Conservation (phyloP, 2,329 filamentous ascomycete species). For the Colletotrichum orchidophilum region DNA sequence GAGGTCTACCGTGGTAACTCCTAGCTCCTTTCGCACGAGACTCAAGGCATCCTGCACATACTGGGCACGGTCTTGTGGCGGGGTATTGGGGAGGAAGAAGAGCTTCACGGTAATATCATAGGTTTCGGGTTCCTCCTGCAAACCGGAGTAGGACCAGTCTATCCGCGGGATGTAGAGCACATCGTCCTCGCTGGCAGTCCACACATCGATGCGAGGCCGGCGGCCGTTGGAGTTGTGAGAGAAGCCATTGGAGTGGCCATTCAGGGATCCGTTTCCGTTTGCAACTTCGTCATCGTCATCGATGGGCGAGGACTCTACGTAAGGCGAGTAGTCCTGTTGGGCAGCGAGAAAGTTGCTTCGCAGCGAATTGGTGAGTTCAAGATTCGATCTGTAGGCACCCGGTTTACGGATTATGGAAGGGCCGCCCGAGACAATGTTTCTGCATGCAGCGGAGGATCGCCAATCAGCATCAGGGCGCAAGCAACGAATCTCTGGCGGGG, state of each 20-base stretch:
- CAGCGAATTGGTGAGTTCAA: conserved; percentile 89
- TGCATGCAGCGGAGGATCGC: conserved; percentile 39
- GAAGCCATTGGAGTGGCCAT: conserved; percentile 40
- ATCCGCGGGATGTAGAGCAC: conserved; percentile 81
- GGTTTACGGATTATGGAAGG: conserved; percentile 86
- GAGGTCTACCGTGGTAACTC: conserved; percentile 80
- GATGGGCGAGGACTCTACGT: conserved; percentile 37
- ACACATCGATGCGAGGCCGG: conserved; percentile 55
- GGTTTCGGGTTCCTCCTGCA: conserved; percentile 82
- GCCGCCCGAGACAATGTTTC: conserved; percentile 86
- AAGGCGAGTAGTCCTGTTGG: conserved; percentile 67
- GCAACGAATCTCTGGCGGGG: conserved; percentile 36
- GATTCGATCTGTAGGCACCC: conserved; percentile 84
- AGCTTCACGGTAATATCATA: conserved; percentile 97
- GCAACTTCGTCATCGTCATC: conserved; percentile 36
- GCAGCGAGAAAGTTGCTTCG: conserved; percentile 83
- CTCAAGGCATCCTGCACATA: conserved; percentile 83
- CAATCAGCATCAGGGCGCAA: conserved; percentile 32
- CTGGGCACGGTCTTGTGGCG: conserved; percentile 69
- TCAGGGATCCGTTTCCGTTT: conserved; percentile 43
- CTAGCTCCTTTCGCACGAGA: conserved; percentile 82
- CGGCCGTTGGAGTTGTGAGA: conserved; percentile 38
- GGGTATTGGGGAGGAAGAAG: conserved; percentile 84
- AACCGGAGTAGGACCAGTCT: conserved; percentile 74
- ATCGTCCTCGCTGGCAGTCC: conserved; percentile 71